A percentile compares a stretch with the other conserved stretches of the same genome.
These are phyloP conservation scores for Penicillium lagena DNA, from an alignment of 495 filamentous ascomycete species.

Conservation along the genomic window DNA sequence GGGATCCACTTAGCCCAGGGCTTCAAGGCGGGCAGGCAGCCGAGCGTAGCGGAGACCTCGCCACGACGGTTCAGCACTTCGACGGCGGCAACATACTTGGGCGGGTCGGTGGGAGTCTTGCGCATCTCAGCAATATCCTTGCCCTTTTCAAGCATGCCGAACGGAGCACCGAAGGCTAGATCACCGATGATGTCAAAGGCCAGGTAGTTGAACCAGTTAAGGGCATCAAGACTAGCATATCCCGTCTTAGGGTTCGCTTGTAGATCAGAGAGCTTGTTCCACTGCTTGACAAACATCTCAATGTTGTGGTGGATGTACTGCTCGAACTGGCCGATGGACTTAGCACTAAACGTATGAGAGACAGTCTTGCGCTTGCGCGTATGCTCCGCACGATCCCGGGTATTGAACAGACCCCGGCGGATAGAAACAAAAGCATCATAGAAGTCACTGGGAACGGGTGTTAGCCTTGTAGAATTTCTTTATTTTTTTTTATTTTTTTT, in stretches of 20 bases:
- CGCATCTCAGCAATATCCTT: slow-evolving; percentile 57
- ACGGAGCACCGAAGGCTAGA: slow-evolving; percentile 47
- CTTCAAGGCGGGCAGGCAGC: slow-evolving; percentile 38
- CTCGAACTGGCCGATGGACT: slow-evolving; percentile 79
- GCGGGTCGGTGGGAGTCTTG: slow-evolving; percentile 33
- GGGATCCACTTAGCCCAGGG: slow-evolving; percentile 47
- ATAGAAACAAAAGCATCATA: slow-evolving; percentile 93
- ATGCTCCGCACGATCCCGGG: slow-evolving; percentile 74
- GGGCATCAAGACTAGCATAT: slow-evolving; percentile 63
- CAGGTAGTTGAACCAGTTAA: slow-evolving; percentile 92
- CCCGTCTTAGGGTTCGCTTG: slow-evolving; percentile 39
- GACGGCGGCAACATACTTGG: slow-evolving; percentile 43
- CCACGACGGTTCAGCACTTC: slow-evolving; percentile 51
- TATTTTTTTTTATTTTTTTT: too few relatives aligned
- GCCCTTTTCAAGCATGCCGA: slow-evolving; percentile 48
- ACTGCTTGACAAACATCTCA: slow-evolving; percentile 65
- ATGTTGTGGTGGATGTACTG: slow-evolving; percentile 82
- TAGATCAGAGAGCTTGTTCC: slow-evolving; percentile 49
- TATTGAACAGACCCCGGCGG: slow-evolving; percentile 83
- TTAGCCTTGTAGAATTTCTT: slow-evolving; percentile 1
- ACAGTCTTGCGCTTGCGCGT: slow-evolving; percentile 86
- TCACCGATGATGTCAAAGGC: slow-evolving; percentile 89
- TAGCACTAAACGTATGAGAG: slow-evolving; percentile 80
- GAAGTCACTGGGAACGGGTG: slow-evolving; percentile 50
- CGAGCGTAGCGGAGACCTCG: slow-evolving; percentile 46